Evolutionary conservation across 345 rosid species (phyloP).

Genomic region (Eucalyptus victrix): DNA sequence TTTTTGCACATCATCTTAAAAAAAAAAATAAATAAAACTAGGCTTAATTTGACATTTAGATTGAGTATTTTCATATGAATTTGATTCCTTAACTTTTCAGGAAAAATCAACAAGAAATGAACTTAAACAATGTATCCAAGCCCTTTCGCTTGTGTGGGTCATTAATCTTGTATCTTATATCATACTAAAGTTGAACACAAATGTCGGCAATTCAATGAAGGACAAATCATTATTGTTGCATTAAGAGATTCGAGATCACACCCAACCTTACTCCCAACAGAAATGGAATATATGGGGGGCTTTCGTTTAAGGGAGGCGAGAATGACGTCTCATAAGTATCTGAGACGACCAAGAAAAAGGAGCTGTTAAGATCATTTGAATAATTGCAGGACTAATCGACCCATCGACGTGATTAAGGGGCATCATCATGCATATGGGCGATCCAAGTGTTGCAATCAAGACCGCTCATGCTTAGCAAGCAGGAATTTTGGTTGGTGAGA

Average conservation of each 20-base stretch:
- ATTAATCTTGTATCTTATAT: neutral
- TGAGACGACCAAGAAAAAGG: neutral
- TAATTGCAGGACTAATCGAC: neutral
- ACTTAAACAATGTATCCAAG: neutral
- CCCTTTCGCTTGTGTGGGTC: neutral
- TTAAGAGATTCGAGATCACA: neutral
- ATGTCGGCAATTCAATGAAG: neutral
- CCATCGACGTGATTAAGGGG: neutral
- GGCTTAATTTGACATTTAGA: accelerated
- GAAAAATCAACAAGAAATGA: neutral
- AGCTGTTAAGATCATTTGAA: neutral
- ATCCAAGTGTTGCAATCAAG: neutral
- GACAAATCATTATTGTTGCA: neutral
- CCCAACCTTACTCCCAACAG: neutral
- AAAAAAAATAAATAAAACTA: too few species aligned
- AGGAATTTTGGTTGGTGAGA: neutral
- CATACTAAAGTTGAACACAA: neutral
- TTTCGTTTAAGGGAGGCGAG: neutral
- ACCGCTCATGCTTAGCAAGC: neutral
- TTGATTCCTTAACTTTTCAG: neutral
- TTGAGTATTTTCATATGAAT: neutral
- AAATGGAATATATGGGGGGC: neutral
- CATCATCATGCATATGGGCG: neutral
- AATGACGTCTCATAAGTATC: neutral
- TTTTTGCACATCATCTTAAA: too few species aligned